Evolutionary conservation across 1,139 yeast genomes (phyloP), one percentile per base, ranked within the genome.

Genomic region (Yamadazyma taylorii): DNA sequence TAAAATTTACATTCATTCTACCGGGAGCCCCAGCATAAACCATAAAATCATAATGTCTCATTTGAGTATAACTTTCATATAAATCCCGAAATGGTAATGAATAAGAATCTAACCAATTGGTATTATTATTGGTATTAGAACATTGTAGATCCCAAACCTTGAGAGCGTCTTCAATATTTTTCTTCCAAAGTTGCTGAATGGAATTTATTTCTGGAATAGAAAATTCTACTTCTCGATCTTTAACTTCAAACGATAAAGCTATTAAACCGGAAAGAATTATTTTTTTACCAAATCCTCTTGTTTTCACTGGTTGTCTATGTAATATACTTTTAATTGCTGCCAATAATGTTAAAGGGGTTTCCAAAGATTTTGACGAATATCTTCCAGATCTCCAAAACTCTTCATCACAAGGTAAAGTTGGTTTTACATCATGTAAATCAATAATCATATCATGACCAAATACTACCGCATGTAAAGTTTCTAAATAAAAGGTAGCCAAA

Each of bases 21-120:
- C 81, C 75, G 1, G 90, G 89, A 4, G 87, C 85, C 2, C 95
- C 95, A 2, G 87, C 83, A 53, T 69, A 81, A 3, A 82, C 79
- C 48, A 81, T 83, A 39, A 81, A 75, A 52, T 85, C 94, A 56
- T 82, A 78, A 45, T 83, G 86, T 61, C 48, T 56, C 53, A 40
- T 49, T 41, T 28, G 50, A 24, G 39, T 53, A 37, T 35, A 58
- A 36, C 56, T 51, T 45, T 34, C 49, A 24, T 44, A 47, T 8
- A 48, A 24, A 26, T 48, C 48, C n/a, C 51, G 26, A 4, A 48
- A 36, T 0, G 52, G 52, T 43, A 56, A 5, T 45, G 54, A 17
- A 46, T 39, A 37, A 27, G 35, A 36, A 29, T 40, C 40, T 37
- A 21, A n/a, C 50, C 47, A 46, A 16, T 19, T 22, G 4, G 28